Evolutionary conservation across 2,329 filamentous ascomycete genomes (phyloP).

Genomic region (Cercospora nicotianae): DNA sequence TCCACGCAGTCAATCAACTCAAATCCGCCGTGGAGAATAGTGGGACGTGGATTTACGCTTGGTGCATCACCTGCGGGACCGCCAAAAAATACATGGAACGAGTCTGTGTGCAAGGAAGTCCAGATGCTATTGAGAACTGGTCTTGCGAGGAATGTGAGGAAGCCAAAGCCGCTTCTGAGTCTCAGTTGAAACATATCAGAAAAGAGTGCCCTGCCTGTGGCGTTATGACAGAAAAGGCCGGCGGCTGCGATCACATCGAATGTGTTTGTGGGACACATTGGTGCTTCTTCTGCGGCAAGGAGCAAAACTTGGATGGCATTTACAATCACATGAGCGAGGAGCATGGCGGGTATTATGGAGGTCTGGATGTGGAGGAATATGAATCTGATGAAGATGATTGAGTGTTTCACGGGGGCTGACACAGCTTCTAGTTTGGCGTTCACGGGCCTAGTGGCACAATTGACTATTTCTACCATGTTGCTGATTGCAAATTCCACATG

Average conservation of each 20-base stretch:
- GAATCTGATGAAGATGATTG: constrained; percentile 8
- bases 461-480: not conserved
- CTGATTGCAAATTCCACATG: not conserved
- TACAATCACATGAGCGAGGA: constrained; percentile 19
- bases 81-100: constrained; percentile 18
- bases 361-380: constrained; percentile 10
- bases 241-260: constrained; percentile 20
- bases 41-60: constrained; percentile 19
- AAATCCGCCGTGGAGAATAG: constrained; percentile 6
- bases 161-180: not conserved
- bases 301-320: constrained; percentile 5
- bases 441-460: not conserved
- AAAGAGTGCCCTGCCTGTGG: constrained; percentile 15
- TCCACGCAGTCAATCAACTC: constrained; percentile 14
- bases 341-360: constrained; percentile 24
- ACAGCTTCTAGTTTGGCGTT: not conserved
- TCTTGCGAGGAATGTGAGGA: constrained; percentile 13
- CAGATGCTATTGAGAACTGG: not conserved
- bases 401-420: not conserved
- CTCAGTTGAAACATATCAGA: not conserved
- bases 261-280: constrained; percentile 17
- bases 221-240: constrained; percentile 12
- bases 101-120: constrained; percentile 14
- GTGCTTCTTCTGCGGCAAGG: constrained; percentile 20
- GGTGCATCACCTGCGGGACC: constrained; percentile 11